Evolutionary conservation across 1,139 yeast species (phyloP), one percentile per base, ranked within the genome.

Genomic region (Saccharomyces hybrid): DNA sequence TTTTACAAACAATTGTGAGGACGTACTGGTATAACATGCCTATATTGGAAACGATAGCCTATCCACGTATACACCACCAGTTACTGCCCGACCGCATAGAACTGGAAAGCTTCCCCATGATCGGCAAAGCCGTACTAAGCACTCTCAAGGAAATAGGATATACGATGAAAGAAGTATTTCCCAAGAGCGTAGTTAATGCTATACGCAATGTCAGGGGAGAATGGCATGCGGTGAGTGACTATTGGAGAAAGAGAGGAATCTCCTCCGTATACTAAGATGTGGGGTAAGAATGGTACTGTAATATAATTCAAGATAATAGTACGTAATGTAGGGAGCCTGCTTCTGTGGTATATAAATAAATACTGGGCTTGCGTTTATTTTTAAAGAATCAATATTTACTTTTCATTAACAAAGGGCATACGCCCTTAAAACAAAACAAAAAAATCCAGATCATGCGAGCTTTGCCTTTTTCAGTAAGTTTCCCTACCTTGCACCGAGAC

Each of bases 51-150:
- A 77, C 88, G 0, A 78, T 91, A 34, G 80, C 95, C 0, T 84
- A 73, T 63, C 97, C 97, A 1, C 74, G 99, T 53, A 57, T 88
- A 9, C 98, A 93, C 67, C 97, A 93, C 68, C 99, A 93, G 69
- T 77, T 93, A 34, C 70, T 91, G 32, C 98, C 99, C 0, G 84
- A 89, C 60, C 69, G 65, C 4, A 74, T 83, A 1, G 80, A 75
- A 70, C 77, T 86, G 46, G 99, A 93, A 66, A 73, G 75, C 53
- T 50, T 69, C 3, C 65, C 73, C 0, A 73, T 73, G 59, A 64
- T 75, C 3, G 78, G 80, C 0, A 60, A 61, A 7, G 63, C 64
- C 25, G 67, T 75, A 2, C 52, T 70, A 1, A 56, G 60, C 1
- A 65, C 67, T 0, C 65, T 80, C 51, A 53, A 60, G 50, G 55